phyloP scores from a whole-genome alignment of 2,329 filamentous ascomycete species.

The Diaporthe longicolla region DNA sequence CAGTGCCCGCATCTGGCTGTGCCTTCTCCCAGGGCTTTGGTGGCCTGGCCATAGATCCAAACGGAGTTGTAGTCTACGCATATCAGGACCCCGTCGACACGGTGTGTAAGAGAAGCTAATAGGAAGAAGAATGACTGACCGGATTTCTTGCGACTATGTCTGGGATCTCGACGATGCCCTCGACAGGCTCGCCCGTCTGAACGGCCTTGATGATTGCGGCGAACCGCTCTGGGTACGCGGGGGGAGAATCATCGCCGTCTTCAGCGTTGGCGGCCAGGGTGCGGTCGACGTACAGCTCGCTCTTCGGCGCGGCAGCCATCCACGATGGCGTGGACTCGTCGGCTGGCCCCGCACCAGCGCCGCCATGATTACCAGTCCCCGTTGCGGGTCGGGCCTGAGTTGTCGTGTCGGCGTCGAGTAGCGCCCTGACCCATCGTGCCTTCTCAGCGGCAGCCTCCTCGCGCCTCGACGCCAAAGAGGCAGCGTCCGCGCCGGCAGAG shows the following conservation, averaged over 20 bases:
- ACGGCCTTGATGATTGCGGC: constrained; percentile 89
- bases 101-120: not conserved
- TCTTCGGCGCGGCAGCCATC: constrained; percentile 65
- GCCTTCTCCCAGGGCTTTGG: constrained; percentile 85
- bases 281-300: constrained; percentile 61
- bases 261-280: constrained; percentile 46
- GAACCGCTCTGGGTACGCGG: constrained; percentile 83
- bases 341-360: not conserved
- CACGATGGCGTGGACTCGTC: constrained; percentile 52
- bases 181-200: constrained; percentile 84
- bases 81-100: constrained; percentile 8
- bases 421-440: constrained; percentile 35
- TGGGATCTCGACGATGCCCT: constrained; percentile 89
- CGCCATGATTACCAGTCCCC: constrained; percentile 17
- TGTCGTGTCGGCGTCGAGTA: constrained; percentile 13
- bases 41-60: constrained; percentile 63
- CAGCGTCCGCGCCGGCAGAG: not conserved
- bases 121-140: constrained; percentile 58
- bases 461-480: not conserved
- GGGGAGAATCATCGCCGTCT: constrained; percentile 46
- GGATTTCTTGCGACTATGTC: constrained; percentile 81
- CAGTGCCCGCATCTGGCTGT: constrained; percentile 20
- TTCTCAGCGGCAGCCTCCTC: constrained; percentile 37
- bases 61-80: constrained; percentile 60
- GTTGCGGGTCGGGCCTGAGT: not conserved